Evolutionary conservation across 2,329 filamentous ascomycete genomes (phyloP), one percentile per base, ranked within the genome.

Genomic region (Tolypocladium guangdongense): DNA sequence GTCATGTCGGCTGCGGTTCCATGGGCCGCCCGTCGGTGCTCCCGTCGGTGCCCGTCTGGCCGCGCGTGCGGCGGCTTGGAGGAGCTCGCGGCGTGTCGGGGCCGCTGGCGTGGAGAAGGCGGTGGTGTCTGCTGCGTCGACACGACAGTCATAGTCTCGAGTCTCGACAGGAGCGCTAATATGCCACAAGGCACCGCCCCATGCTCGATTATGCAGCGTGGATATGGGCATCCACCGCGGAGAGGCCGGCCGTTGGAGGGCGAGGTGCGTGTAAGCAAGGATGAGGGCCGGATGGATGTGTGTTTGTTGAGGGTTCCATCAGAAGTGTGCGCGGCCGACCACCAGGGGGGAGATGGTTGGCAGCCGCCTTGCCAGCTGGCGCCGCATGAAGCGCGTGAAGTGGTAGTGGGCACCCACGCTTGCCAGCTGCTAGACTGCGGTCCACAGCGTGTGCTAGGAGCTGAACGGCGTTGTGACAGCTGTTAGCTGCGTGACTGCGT

Each of bases 1-100:
- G 66, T 65, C 68, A 69, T 70, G 53, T 58, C 57, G 51, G 62
- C 56, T 22, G 54, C 52, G 58, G 47, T 55, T 56, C 64, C 59
- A 59, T 57, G 60, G 51, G 54, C 49, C 57, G 56, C 54, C 53
- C 57, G 53, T 52, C 52, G 56, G 33, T 51, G 52, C 51, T 61
- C 50, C 52, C 57, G 53, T 53, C 51, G 55, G 33, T 52, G 53
- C 52, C 61, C 51, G 56, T 56, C 57, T 48, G 54, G 56, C 54
- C 56, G 60, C 59, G 62, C 58, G 57, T 56, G 61, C 54, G 57
- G 54, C 56, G 57, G 54, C 50, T 57, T 62, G 57, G 61, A 63
- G 54, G 58, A 63, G 60, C 59, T 60, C 48, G 62, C 53, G 56
- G 52, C 41, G n/a, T 20, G 57, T 47, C 43, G 52, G 38, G 37